These are phyloP conservation scores for Paecilomyces fulvus DNA, from an alignment of 2,329 filamentous ascomycete species.

Conservation along the genomic window DNA sequence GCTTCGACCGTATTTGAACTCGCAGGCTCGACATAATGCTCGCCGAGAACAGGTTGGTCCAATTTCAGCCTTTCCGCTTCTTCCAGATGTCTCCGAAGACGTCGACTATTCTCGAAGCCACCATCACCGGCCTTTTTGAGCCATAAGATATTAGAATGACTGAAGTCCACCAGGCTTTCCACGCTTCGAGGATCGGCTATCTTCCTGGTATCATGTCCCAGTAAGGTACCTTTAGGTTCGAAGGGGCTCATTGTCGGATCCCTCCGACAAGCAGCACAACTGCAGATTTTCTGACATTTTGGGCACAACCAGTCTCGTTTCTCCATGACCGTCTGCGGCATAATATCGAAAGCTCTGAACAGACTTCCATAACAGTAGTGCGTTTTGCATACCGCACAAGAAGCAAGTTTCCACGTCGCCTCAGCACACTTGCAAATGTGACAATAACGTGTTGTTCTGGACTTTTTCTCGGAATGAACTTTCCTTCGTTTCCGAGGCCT, in stretches of 20 bases:
- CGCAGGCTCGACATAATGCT: constrained; percentile 35
- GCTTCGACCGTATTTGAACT: constrained; percentile 5
- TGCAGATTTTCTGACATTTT: constrained; percentile 76
- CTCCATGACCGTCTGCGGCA: constrained; percentile 75
- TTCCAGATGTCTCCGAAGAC: constrained; percentile 41
- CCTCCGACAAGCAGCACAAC: constrained; percentile 70
- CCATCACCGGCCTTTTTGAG: constrained; percentile 53
- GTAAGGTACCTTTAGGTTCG: constrained; percentile 73
- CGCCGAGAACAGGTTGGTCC: constrained; percentile 36
- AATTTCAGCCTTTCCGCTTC: constrained; percentile 47
- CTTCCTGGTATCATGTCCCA: constrained; percentile 84
- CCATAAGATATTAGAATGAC: constrained; percentile 80
- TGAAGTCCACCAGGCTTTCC: constrained; percentile 84
- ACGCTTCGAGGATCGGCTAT: constrained; percentile 87
- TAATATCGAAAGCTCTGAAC: constrained; percentile 83
- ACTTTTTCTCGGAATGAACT: constrained; percentile 41
- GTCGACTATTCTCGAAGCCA: constrained; percentile 36
- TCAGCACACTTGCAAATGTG: constrained; percentile 79
- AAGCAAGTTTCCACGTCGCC: constrained; percentile 73
- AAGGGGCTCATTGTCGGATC: constrained; percentile 65
- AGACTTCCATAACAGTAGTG: constrained; percentile 90
- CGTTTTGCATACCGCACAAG: constrained; percentile 66
- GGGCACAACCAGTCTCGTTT: constrained; percentile 81
- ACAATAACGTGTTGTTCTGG: constrained; percentile 51
- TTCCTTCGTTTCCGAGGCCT: constrained; percentile 57